Percentiles rank a stretch among this genome's conserved stretches.
Evolutionary conservation across 352 stramenopile species (phyloP).

Genomic region (Hyaloperonospora brassicae): DNA sequence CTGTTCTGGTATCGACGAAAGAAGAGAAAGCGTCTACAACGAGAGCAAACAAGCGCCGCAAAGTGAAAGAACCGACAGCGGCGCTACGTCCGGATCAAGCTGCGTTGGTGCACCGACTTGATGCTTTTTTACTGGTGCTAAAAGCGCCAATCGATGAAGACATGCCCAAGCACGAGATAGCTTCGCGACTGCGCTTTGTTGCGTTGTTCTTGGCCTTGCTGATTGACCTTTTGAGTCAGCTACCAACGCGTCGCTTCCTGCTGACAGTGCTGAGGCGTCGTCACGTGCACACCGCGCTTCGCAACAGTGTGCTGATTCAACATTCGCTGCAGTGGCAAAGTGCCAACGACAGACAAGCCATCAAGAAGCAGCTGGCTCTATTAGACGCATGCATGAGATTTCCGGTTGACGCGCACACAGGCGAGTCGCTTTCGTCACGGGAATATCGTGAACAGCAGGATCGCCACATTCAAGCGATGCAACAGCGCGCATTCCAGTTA

Average conservation of each 20-base stretch:
- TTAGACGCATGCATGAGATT: slow-evolving; percentile 67
- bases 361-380: slow-evolving; percentile 58
- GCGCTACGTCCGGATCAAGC: slow-evolving; percentile 13
- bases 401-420: slow-evolving; percentile 81
- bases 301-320: slow-evolving; percentile 32
- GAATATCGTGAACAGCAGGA: slow-evolving; percentile 47
- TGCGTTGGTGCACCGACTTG: slow-evolving; percentile 33
- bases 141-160: slow-evolving; percentile 26
- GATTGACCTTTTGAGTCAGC: slow-evolving; percentile 79
- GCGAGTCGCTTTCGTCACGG: slow-evolving; percentile 38
- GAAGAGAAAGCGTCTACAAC: slow-evolving; percentile 10
- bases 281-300: slow-evolving; percentile 43
- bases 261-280: slow-evolving; percentile 52
- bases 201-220: slow-evolving; percentile 71
- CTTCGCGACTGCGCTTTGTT: slow-evolving; percentile 33
- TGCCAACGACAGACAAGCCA: slow-evolving; percentile 28
- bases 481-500: slow-evolving; percentile 48
- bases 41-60: slow-evolving; percentile 28
- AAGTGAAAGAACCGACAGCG: slow-evolving; percentile 14
- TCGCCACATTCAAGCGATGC: slow-evolving; percentile 58
- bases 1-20: slow-evolving; percentile 5
- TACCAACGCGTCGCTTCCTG: slow-evolving; percentile 87
- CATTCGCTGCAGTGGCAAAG: slow-evolving; percentile 33
- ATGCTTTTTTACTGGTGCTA: slow-evolving; percentile 40
- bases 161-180: slow-evolving; percentile 13